These are phyloP conservation scores for Pseudocercospora crystallina DNA, from an alignment of 2,329 filamentous ascomycete genomes.

Conservation along the genomic window DNA sequence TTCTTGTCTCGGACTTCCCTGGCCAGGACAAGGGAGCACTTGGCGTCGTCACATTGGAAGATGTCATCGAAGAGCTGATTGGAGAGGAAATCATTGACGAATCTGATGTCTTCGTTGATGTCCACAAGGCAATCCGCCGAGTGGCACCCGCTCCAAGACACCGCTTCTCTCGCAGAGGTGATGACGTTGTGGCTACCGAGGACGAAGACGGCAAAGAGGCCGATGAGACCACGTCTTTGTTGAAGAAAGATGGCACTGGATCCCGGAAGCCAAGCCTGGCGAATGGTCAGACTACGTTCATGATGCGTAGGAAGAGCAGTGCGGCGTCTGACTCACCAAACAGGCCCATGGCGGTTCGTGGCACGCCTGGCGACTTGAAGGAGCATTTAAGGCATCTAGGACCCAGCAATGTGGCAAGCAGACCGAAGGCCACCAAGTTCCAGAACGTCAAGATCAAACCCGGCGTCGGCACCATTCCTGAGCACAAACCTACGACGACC, in stretches of 20 bases:
- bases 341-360: slow-evolving; percentile 45
- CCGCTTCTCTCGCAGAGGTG: slow-evolving; percentile 29
- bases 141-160: slow-evolving; percentile 80
- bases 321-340: slow-evolving; percentile 35
- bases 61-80: slow-evolving; percentile 97
- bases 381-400: slow-evolving; percentile 64
- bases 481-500: slow-evolving; percentile 32
- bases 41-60: slow-evolving; percentile 92
- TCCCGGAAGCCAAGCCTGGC: slow-evolving; percentile 36
- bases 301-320: slow-evolving; percentile 48
- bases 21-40: slow-evolving; percentile 88
- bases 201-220: slow-evolving; percentile 26
- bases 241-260: slow-evolving; percentile 23
- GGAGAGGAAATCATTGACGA: slow-evolving; percentile 99
- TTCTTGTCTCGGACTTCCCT: slow-evolving; percentile 85
- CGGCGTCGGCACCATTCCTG: slow-evolving; percentile 46
- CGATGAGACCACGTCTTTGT: slow-evolving; percentile 32
- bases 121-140: slow-evolving; percentile 94
- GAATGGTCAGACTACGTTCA: slow-evolving; percentile 41
- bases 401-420: slow-evolving; percentile 62
- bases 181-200: slow-evolving; percentile 15
- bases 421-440: slow-evolving; percentile 61
- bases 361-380: slow-evolving; percentile 55
- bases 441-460: slow-evolving; percentile 67
- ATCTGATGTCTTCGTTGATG: slow-evolving; percentile 96